These are phyloP conservation scores for Conticribra guillardii DNA, from an alignment of 108 stramenopile genomes.

Conservation along the genomic window DNA sequence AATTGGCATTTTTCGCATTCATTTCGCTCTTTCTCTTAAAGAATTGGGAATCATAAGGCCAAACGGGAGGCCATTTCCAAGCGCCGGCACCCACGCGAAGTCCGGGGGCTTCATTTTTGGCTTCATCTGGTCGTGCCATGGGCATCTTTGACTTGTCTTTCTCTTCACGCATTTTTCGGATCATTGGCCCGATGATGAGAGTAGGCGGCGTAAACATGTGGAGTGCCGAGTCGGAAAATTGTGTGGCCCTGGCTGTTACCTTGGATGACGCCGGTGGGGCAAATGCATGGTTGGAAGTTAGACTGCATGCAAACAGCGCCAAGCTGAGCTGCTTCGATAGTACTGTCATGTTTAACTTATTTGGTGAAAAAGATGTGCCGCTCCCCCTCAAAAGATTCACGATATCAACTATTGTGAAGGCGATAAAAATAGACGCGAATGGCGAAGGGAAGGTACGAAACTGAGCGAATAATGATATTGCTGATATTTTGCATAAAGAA, in stretches of 20 bases:
- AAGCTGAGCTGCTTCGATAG: not conserved
- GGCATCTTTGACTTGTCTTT: conserved; percentile 81
- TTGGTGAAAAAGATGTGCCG: no score
- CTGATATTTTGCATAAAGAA: no score
- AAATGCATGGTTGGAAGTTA: conserved; percentile 14
- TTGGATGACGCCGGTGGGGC: conserved; percentile 1
- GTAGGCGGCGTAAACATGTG: conserved; percentile 4
- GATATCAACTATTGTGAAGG: no score
- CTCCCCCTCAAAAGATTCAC: no score
- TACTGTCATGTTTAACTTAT: no score
- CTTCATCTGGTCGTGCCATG: conserved; percentile 67
- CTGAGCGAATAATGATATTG: no score
- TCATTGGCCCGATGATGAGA: conserved; percentile 86
- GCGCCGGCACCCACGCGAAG: conserved; percentile 74
- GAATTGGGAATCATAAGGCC: conserved; percentile 81
- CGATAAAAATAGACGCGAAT: no score
- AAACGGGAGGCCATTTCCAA: conserved; percentile 92
- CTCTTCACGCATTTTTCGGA: conserved; percentile 79
- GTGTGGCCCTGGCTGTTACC: not conserved
- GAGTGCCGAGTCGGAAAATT: conserved; percentile 9
- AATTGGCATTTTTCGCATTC: conserved; percentile 28
- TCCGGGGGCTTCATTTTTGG: conserved; percentile 75
- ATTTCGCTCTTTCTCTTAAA: conserved; percentile 65
- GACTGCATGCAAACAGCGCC: conserved; percentile 1
- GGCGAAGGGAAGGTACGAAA: no score